phyloP scores from a whole-genome alignment of 2,329 filamentous ascomycete species.

The Monilinia fructigena region DNA sequence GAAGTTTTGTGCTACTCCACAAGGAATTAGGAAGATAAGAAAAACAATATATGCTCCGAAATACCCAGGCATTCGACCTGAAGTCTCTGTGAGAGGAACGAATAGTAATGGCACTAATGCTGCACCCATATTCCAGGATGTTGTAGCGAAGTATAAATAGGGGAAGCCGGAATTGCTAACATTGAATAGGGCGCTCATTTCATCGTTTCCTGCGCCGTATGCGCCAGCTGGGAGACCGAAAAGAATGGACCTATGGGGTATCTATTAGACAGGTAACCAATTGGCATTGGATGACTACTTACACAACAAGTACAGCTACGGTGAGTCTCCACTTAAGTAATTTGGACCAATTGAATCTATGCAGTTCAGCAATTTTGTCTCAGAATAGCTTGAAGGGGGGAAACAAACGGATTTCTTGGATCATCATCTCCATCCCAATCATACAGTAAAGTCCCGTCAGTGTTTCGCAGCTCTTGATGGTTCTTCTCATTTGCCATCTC shows the following conservation, averaged over 20 bases:
- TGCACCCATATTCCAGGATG: conserved; percentile 46
- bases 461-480: conserved; percentile 3
- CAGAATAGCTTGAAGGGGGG: background rate
- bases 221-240: conserved; percentile 38
- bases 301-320: conserved; percentile 10
- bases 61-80: conserved; percentile 38
- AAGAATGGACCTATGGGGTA: conserved; percentile 40
- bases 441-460: conserved; percentile 13
- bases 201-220: conserved; percentile 41
- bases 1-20: conserved; percentile 40
- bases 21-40: conserved; percentile 34
- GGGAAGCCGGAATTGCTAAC: conserved; percentile 43
- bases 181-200: conserved; percentile 38
- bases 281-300: background rate
- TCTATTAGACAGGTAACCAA: background rate
- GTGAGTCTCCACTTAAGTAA: conserved; percentile 17
- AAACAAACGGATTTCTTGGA: conserved; percentile 9
- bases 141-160: conserved; percentile 44
- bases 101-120: conserved; percentile 44
- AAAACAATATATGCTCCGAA: conserved; percentile 35
- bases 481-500: background rate
- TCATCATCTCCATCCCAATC: conserved; percentile 14
- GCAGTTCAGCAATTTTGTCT: background rate
- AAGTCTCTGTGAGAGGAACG: conserved; percentile 45
- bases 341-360: conserved; percentile 13